Evolutionary conservation across 768 basidiomycete species (phyloP), one percentile per base, ranked within the genome.

Genomic region (Mycena olivaceomarginata): DNA sequence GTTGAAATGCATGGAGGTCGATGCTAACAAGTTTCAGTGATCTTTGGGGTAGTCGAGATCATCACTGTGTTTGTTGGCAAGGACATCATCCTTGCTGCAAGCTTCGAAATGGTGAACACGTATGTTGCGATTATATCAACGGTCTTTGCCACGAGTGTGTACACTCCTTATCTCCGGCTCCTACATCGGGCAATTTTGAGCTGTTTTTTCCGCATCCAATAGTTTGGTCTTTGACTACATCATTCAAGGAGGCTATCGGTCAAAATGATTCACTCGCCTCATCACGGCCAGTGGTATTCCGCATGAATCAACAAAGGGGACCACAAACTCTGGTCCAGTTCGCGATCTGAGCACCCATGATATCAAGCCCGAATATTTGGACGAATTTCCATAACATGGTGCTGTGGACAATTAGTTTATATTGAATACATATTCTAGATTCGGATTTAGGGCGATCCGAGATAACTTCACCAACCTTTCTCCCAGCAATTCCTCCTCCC

Each of bases 161-260:
- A 22, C 22, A 25, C 25, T 25, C 25, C 25, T 25, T 25, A 25
- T 25, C 67, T 43, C 45, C 1, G 48, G 13, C 9, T 15, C 11
- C 18, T 1, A 25, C 25, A 18, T 20, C 41, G 2, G 40, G 6
- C 5, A 20, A 53, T 53, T 31, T 59, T 13, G 11, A 25, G n/a
- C 40, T n/a, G 60, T 10, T 25, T 10, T 25, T 25, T 25, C 11
- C 31, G 13, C 25, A 15, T 22, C 62, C 15, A 7, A 7, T 2
- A 70, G 69, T 70, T 37, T 70, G 69, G 69, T 70, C 69, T 37
- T 70, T 57, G 4, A 70, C 69, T n/a, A 20, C 8, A 43, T 60
- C 69, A 2, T 13, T 70, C 4, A 48, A 70, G 13, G 69, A 45
- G 4, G 59, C 57, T n/a, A 46, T 59, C 40, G 25, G 25, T 25